These are phyloP conservation scores for Mycena alexandri DNA, from an alignment of 768 basidiomycete species.

Conservation along the genomic window DNA sequence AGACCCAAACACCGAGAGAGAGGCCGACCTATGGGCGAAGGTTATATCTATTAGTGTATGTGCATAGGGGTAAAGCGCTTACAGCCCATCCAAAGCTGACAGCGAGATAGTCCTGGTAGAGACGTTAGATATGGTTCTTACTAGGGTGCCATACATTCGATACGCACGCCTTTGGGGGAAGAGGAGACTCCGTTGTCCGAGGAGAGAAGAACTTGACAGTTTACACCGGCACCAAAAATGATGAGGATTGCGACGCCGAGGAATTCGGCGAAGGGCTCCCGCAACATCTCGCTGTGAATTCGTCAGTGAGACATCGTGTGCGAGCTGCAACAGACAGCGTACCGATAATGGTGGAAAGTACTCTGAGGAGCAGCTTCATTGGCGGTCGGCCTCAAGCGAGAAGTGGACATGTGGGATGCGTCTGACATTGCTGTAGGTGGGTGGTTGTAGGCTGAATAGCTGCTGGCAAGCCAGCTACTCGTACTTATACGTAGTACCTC, in stretches of 20 bases:
- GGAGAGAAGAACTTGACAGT: constrained; percentile 58
- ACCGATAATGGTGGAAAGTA: constrained; percentile 12
- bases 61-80: constrained; percentile 31
- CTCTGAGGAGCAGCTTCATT: neutral
- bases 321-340: neutral
- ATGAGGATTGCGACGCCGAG: constrained; percentile 59
- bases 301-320: neutral
- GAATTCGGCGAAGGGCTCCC: constrained; percentile 44
- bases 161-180: constrained; percentile 53
- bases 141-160: neutral
- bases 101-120: constrained; percentile 49
- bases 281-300: constrained; percentile 28
- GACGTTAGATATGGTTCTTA: constrained; percentile 26
- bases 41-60: neutral
- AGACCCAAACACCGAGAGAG: constrained; percentile 56
- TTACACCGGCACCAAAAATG: constrained; percentile 59
- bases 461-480: neutral
- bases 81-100: constrained; percentile 52
- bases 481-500: constrained; percentile 3
- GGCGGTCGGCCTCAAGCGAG: neutral
- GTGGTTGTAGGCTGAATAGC: neutral
- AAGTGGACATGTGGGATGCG: constrained; percentile 15
- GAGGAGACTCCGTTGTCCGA: constrained; percentile 50
- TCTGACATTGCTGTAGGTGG: constrained; percentile 16
- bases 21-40: constrained; percentile 41